Conservation (phyloP, 176 grass and related monocot genomes). For the Cenchrus americanus region DNA sequence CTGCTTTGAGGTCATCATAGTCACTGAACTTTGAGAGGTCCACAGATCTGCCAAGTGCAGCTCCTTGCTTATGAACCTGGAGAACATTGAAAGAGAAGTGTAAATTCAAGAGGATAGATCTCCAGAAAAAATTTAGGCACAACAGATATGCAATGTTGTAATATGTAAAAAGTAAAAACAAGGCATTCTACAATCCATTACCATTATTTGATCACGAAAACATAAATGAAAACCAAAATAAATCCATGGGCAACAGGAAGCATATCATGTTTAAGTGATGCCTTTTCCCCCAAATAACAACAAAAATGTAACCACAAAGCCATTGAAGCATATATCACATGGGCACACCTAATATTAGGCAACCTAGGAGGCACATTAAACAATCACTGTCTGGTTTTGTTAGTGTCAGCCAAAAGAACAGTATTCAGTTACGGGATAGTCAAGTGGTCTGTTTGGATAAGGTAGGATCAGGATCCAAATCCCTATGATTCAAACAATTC, state of each 20-base stretch:
- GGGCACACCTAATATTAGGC: neutral
- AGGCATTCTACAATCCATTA: neutral
- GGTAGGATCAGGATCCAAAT: neutral
- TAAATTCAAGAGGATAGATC: neutral
- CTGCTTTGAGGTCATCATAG: slow-evolving; percentile 69
- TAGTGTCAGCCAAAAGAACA: neutral
- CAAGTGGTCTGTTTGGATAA: neutral
- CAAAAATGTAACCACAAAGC: neutral
- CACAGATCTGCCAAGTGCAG: slow-evolving; percentile 88
- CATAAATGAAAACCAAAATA: neutral
- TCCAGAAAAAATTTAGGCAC: neutral
- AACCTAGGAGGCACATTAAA: neutral
- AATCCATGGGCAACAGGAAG: neutral
- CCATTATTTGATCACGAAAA: neutral
- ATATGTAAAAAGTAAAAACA: neutral
- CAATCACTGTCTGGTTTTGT: neutral
- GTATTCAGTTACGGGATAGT: neutral
- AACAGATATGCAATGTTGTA: neutral
- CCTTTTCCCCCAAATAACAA: neutral
- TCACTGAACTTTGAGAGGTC: slow-evolving; percentile 87
- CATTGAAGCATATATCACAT: neutral
- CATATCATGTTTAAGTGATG: neutral
- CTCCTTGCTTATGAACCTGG: slow-evolving; percentile 93
- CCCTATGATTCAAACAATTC: neutral
- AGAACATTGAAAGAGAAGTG: neutral